Evolutionary conservation across 2,329 filamentous ascomycete species (phyloP), one percentile per base, ranked within the genome.

Genomic region (Penicillium vulpinum): DNA sequence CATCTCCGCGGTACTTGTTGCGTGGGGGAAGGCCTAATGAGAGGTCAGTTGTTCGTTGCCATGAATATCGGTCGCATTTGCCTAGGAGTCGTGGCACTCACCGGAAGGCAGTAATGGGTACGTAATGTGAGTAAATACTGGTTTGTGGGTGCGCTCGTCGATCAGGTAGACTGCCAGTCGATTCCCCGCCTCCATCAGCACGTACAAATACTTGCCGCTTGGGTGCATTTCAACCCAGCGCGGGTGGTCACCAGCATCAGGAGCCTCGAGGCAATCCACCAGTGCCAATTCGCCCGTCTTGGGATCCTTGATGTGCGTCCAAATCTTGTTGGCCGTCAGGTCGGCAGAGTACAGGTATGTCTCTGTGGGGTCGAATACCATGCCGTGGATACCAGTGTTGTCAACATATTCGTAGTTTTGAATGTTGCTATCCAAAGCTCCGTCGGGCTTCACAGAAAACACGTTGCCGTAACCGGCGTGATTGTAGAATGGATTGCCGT

Each of bases 401-500:
- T 70, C 62, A 10, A 67, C 67, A 59, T 81, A 80, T 49, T 74
- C 71, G 68, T 78, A 81, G 62, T 78, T 75, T 59, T 81, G 78
- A 6, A 80, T 66, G 31, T 79, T 75, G 43, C 68, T 56, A 18
- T 71, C 69, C 7, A 81, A 68, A 10, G 64, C 67, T n/a, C 79
- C 79, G 45, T 73, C 70, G 13, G 71, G 57, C 51, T 75, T 70
- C 9, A 80, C 78, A 2, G 77, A 77, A 61, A 81, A 77, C 71
- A 95, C 84, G 70, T 92, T 91, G 59, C 91, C 90, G 71, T 85
- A 88, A 62, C 90, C 90, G 36, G 91, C 91, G 71, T 92, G 83
- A 59, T 90, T 85, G 80, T 96, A 96, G 76, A 96, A 96, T 9
- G 91, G 91, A 74, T 94, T 94, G 73, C 89, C 90, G 77, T 96